Base-by-base conservation (phyloP, 2,329 filamentous ascomycete species). In the Arthrocladium fulminans region DNA sequence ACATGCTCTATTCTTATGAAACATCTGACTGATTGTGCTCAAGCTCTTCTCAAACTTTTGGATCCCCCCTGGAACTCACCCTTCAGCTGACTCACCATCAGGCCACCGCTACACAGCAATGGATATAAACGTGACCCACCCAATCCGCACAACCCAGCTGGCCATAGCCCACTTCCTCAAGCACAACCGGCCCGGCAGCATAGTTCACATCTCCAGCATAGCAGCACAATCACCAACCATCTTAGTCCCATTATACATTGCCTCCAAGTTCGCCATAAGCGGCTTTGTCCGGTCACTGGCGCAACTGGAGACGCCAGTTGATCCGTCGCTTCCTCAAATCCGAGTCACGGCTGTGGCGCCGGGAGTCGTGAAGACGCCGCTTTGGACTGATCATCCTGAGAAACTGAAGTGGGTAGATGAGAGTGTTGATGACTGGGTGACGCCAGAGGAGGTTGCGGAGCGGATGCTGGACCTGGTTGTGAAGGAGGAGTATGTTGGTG, bases 321-420 rank as follows among this genome's bases (percentile, higher is more conserved):
- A 74, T 0, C 15, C 23, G n/a, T 9, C 13, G n/a, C 24, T 47
- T 2, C 44, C 32, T 25, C 22, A 19, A 8, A 77, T 82, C 45
- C 64, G 77, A 0, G 76, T 81, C 13, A 79, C 77, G 17, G 77
- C 72, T 4, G 77, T 81, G 2, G 76, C 77, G 13, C 79, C 79
- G 0, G 79, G 78, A 0, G 62, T 80, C 1, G 77, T 81, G 55
- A 78, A 73, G 52, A 81, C 79, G 10, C 79, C 79, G 5, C 62
- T 81, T 3, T 82, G 77, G 76, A 77, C 72, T 0, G 77, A 81
- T 2, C 70, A 80, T 54, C 75, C 76, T 0, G 77, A 81, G 60
- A 82, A 81, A 59, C 45, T 80, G 56, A 65, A 65, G 50, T 71
- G 75, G 54, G 51, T 81, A 0, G 67, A 73, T 30, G 63, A 69